Conservation (phyloP, 352 stramenopile species). For the Phytophthora fragariae region DNA sequence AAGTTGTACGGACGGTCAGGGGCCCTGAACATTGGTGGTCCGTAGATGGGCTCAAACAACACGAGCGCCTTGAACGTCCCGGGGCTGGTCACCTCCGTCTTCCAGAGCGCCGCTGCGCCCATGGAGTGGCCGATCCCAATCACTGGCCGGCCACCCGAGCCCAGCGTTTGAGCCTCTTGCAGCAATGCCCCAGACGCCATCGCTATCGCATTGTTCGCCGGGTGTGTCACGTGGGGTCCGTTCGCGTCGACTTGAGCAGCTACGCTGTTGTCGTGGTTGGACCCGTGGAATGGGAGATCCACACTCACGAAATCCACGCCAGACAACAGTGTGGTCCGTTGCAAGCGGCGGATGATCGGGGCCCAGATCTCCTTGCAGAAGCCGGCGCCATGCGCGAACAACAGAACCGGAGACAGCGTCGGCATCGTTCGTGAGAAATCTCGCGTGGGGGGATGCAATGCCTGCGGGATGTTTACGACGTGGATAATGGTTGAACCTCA, state of each 20-base stretch:
- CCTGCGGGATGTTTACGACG: not conserved
- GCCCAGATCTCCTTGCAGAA: constrained; percentile 63
- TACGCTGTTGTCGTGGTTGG: constrained; percentile 46
- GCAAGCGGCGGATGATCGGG: constrained; percentile 46
- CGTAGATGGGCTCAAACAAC: constrained; percentile 61
- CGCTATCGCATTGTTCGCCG: constrained; percentile 41
- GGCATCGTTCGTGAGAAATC: not conserved
- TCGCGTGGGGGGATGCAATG: not conserved
- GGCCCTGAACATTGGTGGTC: constrained; percentile 3
- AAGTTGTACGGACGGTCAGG: constrained; percentile 31
- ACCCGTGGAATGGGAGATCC: constrained; percentile 55
- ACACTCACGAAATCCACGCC: constrained; percentile 29
- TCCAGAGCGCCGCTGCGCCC: constrained; percentile 46
- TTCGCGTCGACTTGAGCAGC: constrained; percentile 37
- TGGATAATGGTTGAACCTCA: not conserved
- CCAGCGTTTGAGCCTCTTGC: constrained; percentile 15
- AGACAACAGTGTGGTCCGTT: constrained; percentile 23
- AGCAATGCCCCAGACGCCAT: constrained; percentile 27
- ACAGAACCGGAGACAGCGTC: constrained; percentile 37
- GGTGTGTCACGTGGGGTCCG: constrained; percentile 45
- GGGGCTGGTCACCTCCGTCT: constrained; percentile 34
- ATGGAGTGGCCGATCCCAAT: constrained; percentile 68
- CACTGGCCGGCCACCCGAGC: constrained; percentile 24
- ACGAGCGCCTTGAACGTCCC: constrained; percentile 56
- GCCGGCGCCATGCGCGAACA: constrained; percentile 56